Evolutionary conservation across 2,329 filamentous ascomycete species (phyloP).

Genomic region (Pyrenophora graminea): DNA sequence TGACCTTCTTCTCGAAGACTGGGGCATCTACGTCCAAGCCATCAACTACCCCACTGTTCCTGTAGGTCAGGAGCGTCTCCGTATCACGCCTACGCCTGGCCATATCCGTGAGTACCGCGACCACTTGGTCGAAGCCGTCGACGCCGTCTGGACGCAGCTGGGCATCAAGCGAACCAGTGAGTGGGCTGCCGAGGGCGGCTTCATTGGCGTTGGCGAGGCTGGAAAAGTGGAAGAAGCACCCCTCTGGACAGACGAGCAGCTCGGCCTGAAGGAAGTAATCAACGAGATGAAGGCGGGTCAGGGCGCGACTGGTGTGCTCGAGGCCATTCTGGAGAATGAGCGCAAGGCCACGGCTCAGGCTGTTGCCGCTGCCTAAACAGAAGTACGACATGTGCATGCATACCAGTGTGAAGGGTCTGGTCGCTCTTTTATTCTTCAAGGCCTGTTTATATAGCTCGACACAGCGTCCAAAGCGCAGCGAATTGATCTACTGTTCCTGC

Average conservation of each 20-base stretch:
- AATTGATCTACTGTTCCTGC: constrained; percentile 8
- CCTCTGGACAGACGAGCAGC: constrained; percentile 91
- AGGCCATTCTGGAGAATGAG: constrained; percentile 54
- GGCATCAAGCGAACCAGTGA: constrained; percentile 90
- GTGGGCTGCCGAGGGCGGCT: constrained; percentile 89
- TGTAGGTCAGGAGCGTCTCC: constrained; percentile 93
- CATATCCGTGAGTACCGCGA: constrained; percentile 85
- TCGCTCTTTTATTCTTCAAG: constrained; percentile 39
- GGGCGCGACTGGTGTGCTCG: constrained; percentile 52
- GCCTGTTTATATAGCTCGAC: constrained; percentile 16
- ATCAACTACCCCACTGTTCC: constrained; percentile 99
- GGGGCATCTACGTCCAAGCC: constrained; percentile 95
- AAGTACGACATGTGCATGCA: not conserved
- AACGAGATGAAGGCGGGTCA: constrained; percentile 59
- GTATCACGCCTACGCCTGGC: constrained; percentile 93
- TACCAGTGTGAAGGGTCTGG: constrained; percentile 24
- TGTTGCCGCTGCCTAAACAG: constrained; percentile 47
- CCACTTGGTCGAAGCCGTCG: constrained; percentile 80
- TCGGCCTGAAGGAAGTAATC: constrained; percentile 66
- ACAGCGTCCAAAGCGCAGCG: constrained; percentile 1
- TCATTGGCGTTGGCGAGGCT: constrained; percentile 87
- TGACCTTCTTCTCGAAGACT: constrained; percentile 85
- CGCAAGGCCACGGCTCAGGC: constrained; percentile 49
- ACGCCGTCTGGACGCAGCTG: constrained; percentile 85
- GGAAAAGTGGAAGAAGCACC: constrained; percentile 64